phyloP scores from a whole-genome alignment of 805 yeast genomes.

The Komagataella mondaviorum region DNA sequence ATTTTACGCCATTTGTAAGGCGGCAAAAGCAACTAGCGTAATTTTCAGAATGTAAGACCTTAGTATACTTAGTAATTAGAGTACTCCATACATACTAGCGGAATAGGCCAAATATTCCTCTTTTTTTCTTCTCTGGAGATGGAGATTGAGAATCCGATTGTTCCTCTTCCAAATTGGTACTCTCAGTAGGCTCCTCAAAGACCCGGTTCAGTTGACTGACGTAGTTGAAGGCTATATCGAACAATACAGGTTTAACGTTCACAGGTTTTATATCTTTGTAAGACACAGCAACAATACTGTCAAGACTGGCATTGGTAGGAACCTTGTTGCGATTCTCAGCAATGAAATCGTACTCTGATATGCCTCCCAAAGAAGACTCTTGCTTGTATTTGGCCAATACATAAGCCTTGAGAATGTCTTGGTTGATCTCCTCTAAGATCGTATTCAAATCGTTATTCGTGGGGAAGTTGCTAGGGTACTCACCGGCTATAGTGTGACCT shows the following conservation, averaged over 20 bases:
- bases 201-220: constrained; percentile 15
- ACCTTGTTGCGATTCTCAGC: constrained; percentile 16
- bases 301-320: constrained; percentile 17
- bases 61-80: neutral
- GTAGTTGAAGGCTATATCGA: constrained; percentile 82
- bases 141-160: neutral
- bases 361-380: constrained; percentile 7
- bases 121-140: neutral
- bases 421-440: constrained; percentile 10
- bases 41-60: neutral
- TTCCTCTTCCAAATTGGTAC: neutral
- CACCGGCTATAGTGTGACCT: constrained; percentile 9
- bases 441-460: constrained; percentile 17
- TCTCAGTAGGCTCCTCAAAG: neutral
- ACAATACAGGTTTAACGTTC: constrained; percentile 77
- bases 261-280: constrained; percentile 38
- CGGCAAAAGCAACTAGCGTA: neutral
- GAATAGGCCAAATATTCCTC: neutral
- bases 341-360: constrained; percentile 10
- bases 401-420: constrained; percentile 19
- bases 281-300: constrained; percentile 14
- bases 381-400: constrained; percentile 33
- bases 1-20: neutral
- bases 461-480: constrained; percentile 29
- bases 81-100: neutral